These are phyloP conservation scores for Ananas comosus DNA, from an alignment of 176 grass and related monocot genomes.

Conservation along the genomic window DNA sequence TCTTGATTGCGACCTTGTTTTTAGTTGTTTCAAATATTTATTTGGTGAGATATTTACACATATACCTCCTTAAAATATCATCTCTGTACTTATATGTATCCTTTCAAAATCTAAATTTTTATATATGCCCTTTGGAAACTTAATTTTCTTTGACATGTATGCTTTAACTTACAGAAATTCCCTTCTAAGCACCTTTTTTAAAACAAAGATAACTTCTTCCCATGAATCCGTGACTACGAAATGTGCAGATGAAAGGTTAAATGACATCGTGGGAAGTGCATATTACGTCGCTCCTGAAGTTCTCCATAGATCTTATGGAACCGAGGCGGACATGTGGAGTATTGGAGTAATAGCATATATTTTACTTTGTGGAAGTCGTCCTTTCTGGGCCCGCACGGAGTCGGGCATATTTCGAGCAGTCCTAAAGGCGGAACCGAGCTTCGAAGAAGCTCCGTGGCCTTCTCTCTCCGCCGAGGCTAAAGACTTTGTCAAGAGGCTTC, in stretches of 20 bases:
- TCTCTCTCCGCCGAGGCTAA: slow-evolving; percentile 50
- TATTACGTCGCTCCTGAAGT: slow-evolving; percentile 97
- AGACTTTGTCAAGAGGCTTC: slow-evolving; percentile 70
- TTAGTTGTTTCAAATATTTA: slow-evolving; percentile 11
- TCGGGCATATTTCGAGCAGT: slow-evolving; percentile 85
- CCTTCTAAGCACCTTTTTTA: too few species aligned
- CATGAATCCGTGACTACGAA: neutral
- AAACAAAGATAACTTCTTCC: too few species aligned
- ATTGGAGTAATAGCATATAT: slow-evolving; percentile 93
- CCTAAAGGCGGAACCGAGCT: slow-evolving; percentile 73
- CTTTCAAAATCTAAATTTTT: too few species aligned
- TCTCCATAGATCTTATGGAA: slow-evolving; percentile 72
- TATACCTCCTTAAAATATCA: too few species aligned
- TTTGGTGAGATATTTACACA: neutral
- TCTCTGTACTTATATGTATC: too few species aligned
- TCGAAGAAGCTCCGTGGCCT: slow-evolving; percentile 88
- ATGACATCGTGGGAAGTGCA: slow-evolving; percentile 95
- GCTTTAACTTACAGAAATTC: too few species aligned
- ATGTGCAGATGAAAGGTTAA: slow-evolving; percentile 76
- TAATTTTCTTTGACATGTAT: too few species aligned
- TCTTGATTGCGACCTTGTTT: neutral
- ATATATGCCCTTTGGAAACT: too few species aligned
- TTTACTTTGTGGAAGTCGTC: slow-evolving; percentile 81
- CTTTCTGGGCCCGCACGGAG: slow-evolving; percentile 84
- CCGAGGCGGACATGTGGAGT: slow-evolving; percentile 97